Evolutionary conservation across 495 filamentous ascomycete species (phyloP), one percentile per base, ranked within the genome.

Genomic region (Beverwykella pulmonaria): DNA sequence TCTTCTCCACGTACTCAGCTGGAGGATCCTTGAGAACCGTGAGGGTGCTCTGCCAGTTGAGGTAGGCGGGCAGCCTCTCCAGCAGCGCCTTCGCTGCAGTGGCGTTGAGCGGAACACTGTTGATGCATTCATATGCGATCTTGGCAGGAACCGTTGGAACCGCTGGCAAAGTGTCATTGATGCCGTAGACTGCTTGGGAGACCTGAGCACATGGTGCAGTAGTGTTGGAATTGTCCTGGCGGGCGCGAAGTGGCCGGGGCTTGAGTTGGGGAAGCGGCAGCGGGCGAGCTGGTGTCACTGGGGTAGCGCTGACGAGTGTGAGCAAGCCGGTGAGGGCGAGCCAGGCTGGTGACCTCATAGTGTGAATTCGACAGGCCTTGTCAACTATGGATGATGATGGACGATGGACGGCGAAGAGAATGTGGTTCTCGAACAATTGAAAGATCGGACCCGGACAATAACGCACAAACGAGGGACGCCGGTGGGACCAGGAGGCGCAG

Each of bases 41-140:
- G 0, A 71, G 52, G 32, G 75, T 77, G 39, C 69, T 75, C 61
- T 77, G 75, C 75, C 75, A 77, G 0, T 72, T 15, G 15, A 75
- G 52, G 46, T 68, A 77, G 17, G 75, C 72, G 23, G 59, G 47
- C 20, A 77, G 53, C 2, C 53, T 60, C 15, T 68, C 39, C 22
- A 77, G 17, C 9, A 75, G 68, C 2, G 20, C 46, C 47, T 68
- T 60, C 20, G 69, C 71, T 20, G 70, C 57, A 6, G 63, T 56
- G 27, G 22, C 52, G 41, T 74, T 72, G 32, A 74, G 58, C 0
- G 72, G 72, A 7, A 72, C 61, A 39, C 55, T 65, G 17, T 62
- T 55, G 36, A 72, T 46, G 67, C 72, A 74, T 22, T 72, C 70
- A n/a, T 48, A 70, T 14, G 72, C 72, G 14, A 70, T 15, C n/a